phyloP scores from a whole-genome alignment of 495 filamentous ascomycete genomes.

The Venustampulla echinocandica region DNA sequence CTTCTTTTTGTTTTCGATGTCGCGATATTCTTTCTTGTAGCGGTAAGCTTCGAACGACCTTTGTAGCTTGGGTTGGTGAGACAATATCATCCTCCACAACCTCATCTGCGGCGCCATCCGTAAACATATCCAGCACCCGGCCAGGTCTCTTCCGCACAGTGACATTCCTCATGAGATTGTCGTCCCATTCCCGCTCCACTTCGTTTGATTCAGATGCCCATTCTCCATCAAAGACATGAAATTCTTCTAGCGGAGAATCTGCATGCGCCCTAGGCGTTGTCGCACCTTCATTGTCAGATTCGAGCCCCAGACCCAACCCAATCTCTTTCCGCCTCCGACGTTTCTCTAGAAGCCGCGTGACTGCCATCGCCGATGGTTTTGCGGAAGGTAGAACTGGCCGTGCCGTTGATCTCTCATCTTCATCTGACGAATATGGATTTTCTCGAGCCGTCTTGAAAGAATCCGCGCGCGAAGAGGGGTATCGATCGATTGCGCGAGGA shows the following conservation, averaged over 20 bases:
- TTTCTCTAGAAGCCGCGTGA: constrained; percentile 22
- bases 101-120: constrained; percentile 29
- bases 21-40: constrained; percentile 37
- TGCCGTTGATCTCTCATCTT: constrained; percentile 41
- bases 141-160: constrained; percentile 39
- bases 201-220: constrained; percentile 34
- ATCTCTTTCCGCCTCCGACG: constrained; percentile 32
- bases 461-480: constrained; percentile 51
- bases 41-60: constrained; percentile 34
- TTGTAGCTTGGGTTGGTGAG: constrained; percentile 41
- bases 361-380: constrained; percentile 33
- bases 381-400: constrained; percentile 37
- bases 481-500: constrained; percentile 32
- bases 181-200: constrained; percentile 46
- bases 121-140: constrained; percentile 15
- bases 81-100: constrained; percentile 40
- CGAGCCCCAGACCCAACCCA: constrained; percentile 44
- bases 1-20: constrained; percentile 31
- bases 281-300: constrained; percentile 27
- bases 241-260: constrained; percentile 27
- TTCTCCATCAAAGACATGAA: constrained; percentile 40
- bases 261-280: constrained; percentile 16
- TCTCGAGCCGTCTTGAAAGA: constrained; percentile 70
- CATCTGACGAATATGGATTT: constrained; percentile 50
- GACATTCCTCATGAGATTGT: constrained; percentile 48